phyloP scores from a whole-genome alignment of 176 grass and related monocot species.

The Zea mays region Zm-B73-REFERENCE-NAM-5.0 NC_050102.1:42616501-42617000 shows the following conservation, averaged over 20 bases:
- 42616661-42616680: no score
- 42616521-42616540: conserved; percentile 26
- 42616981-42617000: conserved; percentile 94
- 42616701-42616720: not conserved
- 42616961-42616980: conserved; percentile 88
- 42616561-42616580: not conserved
- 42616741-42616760: not conserved
- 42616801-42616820: conserved; percentile 97
- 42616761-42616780: not conserved
- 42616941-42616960: conserved; percentile 88
- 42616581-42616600: conserved; percentile 24
- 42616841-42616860: conserved; percentile 99
- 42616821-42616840: conserved; percentile 99
- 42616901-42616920: conserved; percentile 66
- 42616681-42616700: no score
- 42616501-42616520: not conserved
- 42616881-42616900: conserved; percentile 85
- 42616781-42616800: conserved; percentile 87
- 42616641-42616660: not conserved
- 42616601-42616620: not conserved
- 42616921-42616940: conserved; percentile 64
- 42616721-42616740: not conserved
- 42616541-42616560: not conserved
- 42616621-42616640: not conserved
- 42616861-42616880: conserved; percentile 95